phyloP scores from a whole-genome alignment of 2,329 filamentous ascomycete genomes.

The Fusarium begoniae region DNA sequence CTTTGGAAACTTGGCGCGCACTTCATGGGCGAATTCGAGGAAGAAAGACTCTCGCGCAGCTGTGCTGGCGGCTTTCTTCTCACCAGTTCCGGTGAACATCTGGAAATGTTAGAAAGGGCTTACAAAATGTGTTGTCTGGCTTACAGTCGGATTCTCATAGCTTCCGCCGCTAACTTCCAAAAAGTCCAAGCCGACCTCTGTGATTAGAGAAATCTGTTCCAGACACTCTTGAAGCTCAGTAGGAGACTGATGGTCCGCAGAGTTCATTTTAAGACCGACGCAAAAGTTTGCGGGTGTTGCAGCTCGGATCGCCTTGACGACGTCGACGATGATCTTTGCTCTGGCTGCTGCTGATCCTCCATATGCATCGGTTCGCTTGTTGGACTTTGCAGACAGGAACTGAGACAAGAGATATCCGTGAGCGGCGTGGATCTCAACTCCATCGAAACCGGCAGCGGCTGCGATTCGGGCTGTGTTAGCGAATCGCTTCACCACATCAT shows the following conservation, averaged over 20 bases:
- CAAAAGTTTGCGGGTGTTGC: slow-evolving; percentile 54
- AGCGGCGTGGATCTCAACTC: slow-evolving; percentile 57
- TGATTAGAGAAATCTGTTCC: slow-evolving; percentile 64
- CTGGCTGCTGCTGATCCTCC: slow-evolving; percentile 61
- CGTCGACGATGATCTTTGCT: slow-evolving; percentile 60
- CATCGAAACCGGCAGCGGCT: slow-evolving; percentile 56
- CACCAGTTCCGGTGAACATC: slow-evolving; percentile 47
- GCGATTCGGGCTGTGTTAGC: slow-evolving; percentile 60
- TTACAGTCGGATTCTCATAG: slow-evolving; percentile 62
- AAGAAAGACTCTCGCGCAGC: slow-evolving; percentile 72
- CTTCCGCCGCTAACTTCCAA: slow-evolving; percentile 73
- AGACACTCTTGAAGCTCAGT: slow-evolving; percentile 60
- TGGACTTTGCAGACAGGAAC: slow-evolving; percentile 62
- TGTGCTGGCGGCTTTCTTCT: slow-evolving; percentile 48
- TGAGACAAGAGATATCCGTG: slow-evolving; percentile 68
- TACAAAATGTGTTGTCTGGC: not conserved
- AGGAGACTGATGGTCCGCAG: slow-evolving; percentile 62
- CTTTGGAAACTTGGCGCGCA: slow-evolving; percentile 55
- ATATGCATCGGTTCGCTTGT: slow-evolving; percentile 63
- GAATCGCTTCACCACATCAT: slow-evolving; percentile 61
- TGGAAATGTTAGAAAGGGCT: slow-evolving; percentile 8
- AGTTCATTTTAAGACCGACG: slow-evolving; percentile 65
- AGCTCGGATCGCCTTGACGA: slow-evolving; percentile 55
- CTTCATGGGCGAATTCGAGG: slow-evolving; percentile 68
- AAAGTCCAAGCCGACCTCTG: slow-evolving; percentile 66